phyloP scores from a whole-genome alignment of 1,284 basidiomycete species.

The Gomphus sp. region DNA sequence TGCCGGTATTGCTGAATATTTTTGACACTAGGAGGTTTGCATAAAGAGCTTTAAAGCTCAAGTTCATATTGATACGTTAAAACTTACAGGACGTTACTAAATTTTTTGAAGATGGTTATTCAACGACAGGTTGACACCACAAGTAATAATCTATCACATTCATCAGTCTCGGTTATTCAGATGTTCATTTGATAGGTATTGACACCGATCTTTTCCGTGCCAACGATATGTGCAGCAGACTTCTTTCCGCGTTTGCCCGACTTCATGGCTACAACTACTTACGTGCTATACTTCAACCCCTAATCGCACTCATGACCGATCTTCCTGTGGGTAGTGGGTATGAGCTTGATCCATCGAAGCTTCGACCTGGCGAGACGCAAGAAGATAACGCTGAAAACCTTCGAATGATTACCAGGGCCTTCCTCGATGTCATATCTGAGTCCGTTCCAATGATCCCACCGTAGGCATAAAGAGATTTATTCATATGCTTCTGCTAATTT shows the following conservation, averaged over 20 bases:
- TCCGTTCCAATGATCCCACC: constrained; percentile 67
- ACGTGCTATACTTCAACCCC: constrained; percentile 64
- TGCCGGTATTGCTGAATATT: constrained; percentile 78
- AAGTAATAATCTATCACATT: constrained; percentile 31
- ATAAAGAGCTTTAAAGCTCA: not conserved
- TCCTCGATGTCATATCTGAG: constrained; percentile 67
- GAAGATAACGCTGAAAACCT: constrained; percentile 66
- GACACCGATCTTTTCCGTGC: constrained; percentile 77
- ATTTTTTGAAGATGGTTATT: constrained; percentile 74
- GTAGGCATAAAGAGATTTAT: constrained; percentile 34
- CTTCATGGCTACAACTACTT: constrained; percentile 87
- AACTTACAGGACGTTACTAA: constrained; percentile 40
- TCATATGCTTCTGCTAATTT: constrained; percentile 7
- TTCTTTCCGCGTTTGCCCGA: constrained; percentile 77
- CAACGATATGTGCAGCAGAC: constrained; percentile 78
- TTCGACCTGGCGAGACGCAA: constrained; percentile 48
- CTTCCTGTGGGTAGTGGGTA: constrained; percentile 70
- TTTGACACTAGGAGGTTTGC: constrained; percentile 65
- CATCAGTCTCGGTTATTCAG: not conserved
- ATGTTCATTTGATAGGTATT: constrained; percentile 39
- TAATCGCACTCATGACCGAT: constrained; percentile 65
- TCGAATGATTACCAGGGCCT: constrained; percentile 64
- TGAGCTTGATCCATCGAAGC: constrained; percentile 68
- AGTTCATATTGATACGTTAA: not conserved
- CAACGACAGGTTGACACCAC: constrained; percentile 76